Percentiles rank a stretch among this genome's conserved stretches.
Conservation (phyloP, 805 yeast species). For the Candida parachauliodes region DNA sequence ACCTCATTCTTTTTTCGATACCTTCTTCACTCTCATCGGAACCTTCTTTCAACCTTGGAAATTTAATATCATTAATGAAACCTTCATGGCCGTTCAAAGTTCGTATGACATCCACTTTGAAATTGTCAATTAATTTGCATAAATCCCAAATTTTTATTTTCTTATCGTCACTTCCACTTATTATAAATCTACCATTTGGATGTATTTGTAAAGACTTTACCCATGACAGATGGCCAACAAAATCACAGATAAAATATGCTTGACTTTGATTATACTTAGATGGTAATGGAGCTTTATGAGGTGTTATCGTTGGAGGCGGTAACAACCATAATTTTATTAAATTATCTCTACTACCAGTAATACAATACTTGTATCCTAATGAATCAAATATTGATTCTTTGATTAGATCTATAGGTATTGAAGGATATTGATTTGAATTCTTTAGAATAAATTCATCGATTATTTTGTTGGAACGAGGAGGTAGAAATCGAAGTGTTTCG, state of each 20-base stretch:
- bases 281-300: constrained; percentile 56
- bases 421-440: constrained; percentile 26
- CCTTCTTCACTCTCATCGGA: constrained; percentile 11
- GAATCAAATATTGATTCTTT: constrained; percentile 24
- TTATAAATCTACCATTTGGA: constrained; percentile 68
- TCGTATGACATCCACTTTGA: constrained; percentile 38
- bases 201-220: constrained; percentile 66
- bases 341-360: constrained; percentile 79
- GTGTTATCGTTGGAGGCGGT: constrained; percentile 60
- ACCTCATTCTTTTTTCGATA: constrained; percentile 51
- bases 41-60: constrained; percentile 41
- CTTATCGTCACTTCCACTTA: constrained; percentile 79
- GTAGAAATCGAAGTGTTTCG: constrained; percentile 69
- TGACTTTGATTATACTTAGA: constrained; percentile 49
- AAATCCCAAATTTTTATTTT: constrained; percentile 74
- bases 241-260: constrained; percentile 53
- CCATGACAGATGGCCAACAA: constrained; percentile 85
- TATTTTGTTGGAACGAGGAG: constrained; percentile 43
- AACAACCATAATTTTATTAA: constrained; percentile 70
- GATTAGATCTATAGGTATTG: constrained; percentile 29
- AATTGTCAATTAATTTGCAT: constrained; percentile 36
- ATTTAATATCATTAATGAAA: constrained; percentile 61
- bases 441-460: constrained; percentile 44
- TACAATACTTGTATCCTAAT: constrained; percentile 67
- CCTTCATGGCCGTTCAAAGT: constrained; percentile 66